A percentile compares a stretch with the other conserved stretches of the same genome.
phyloP scores from a whole-genome alignment of 2,329 filamentous ascomycete genomes.

The Penicillium sp. region DNA sequence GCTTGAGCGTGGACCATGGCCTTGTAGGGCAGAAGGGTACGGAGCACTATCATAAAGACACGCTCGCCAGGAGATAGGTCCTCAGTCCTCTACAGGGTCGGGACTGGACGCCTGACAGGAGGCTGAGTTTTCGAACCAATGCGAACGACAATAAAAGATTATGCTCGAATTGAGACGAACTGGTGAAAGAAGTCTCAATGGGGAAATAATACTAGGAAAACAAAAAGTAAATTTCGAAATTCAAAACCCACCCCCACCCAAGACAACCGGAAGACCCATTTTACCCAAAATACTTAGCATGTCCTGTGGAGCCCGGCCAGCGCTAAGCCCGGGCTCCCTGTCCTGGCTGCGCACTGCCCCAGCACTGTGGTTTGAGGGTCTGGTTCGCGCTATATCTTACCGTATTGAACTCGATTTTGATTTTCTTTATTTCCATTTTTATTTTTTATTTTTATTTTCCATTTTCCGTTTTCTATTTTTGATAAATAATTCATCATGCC shows the following conservation, averaged over 20 bases:
- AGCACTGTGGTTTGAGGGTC: slow-evolving; percentile 3
- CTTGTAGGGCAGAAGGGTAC: slow-evolving; percentile 7
- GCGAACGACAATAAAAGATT: background rate
- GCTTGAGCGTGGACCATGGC: background rate
- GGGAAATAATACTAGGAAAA: no score
- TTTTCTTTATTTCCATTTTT: background rate
- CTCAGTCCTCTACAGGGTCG: background rate
- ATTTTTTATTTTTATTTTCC: no score
- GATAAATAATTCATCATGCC: background rate
- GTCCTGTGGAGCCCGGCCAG: background rate
- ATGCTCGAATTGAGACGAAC: background rate
- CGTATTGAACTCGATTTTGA: slow-evolving; percentile 6
- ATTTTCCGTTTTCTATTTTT: slow-evolving; percentile 7
- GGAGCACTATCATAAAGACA: background rate
- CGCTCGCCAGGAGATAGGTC: background rate
- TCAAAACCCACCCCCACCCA: no score
- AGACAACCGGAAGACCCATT: background rate
- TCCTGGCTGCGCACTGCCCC: slow-evolving; percentile 14
- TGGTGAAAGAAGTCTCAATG: background rate
- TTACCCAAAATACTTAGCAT: background rate
- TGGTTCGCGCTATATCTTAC: slow-evolving; percentile 4
- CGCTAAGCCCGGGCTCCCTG: slow-evolving; percentile 11
- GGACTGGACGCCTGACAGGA: background rate
- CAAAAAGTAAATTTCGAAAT: background rate
- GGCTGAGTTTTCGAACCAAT: background rate